Evolutionary conservation across 768 basidiomycete species (phyloP).

Genomic region (Leucosporidium scottii): DNA sequence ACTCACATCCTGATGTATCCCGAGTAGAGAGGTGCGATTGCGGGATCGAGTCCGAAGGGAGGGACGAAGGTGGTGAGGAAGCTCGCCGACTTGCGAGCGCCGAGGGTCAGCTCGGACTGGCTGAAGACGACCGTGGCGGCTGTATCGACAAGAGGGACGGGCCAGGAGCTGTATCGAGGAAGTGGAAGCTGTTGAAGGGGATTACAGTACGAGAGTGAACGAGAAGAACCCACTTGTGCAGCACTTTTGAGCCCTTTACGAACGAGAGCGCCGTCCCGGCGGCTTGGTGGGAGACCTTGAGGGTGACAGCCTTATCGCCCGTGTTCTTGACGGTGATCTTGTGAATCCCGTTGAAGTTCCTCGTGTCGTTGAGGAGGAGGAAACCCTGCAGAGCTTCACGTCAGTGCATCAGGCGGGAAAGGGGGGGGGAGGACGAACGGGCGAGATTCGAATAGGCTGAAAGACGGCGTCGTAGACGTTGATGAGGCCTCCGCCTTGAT

Average conservation of each 20-base stretch:
- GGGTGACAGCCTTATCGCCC: conserved; percentile 46
- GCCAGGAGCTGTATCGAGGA: background rate
- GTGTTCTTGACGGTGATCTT: conserved; percentile 48
- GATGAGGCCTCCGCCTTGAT: conserved; percentile 49
- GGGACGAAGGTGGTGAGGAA: background rate
- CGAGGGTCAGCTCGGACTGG: background rate
- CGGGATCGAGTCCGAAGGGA: background rate
- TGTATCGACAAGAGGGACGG: background rate
- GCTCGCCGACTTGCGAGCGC: background rate
- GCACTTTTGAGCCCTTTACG: conserved; percentile 15
- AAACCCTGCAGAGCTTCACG: conserved; percentile 49
- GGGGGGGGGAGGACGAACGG: conserved; percentile 40
- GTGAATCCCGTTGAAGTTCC: conserved; percentile 47
- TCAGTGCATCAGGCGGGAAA: conserved; percentile 33
- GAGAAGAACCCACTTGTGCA: background rate
- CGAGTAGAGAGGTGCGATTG: background rate
- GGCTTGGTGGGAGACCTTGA: conserved; percentile 54
- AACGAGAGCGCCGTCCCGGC: conserved; percentile 54
- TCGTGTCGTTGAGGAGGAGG: conserved; percentile 59
- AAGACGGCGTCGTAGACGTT: conserved; percentile 56
- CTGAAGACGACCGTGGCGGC: background rate
- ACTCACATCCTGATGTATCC: background rate
- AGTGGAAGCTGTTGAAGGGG: no score
- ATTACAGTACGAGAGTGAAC: no score
- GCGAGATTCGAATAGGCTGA: conserved; percentile 22